Evolutionary conservation across 306 rosid genomes (phyloP).

Genomic region (Sechiopsis laciniata): DNA sequence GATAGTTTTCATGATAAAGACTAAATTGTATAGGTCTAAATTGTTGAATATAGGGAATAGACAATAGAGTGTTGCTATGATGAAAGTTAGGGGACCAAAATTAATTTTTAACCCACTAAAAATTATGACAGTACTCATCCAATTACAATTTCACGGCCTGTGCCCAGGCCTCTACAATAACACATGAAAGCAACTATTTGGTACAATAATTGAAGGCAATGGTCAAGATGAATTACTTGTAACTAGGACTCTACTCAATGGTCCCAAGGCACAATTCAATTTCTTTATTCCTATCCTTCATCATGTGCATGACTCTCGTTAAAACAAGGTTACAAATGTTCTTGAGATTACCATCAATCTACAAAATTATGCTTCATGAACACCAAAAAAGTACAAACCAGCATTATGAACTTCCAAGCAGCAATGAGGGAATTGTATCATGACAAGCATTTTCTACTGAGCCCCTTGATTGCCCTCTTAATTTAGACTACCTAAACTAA

Average conservation of each 20-base stretch:
- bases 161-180: not conserved
- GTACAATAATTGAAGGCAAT: not conserved
- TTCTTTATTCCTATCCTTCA: not conserved
- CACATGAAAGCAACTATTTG: not conserved
- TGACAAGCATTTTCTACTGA: not conserved
- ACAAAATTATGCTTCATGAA: not conserved
- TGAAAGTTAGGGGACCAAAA: too few relatives aligned
- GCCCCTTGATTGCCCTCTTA: not conserved
- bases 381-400: not conserved
- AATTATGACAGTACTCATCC: not conserved
- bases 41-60: too few relatives aligned
- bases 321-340: not conserved
- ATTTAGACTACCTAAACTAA: not conserved
- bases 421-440: not conserved
- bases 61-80: too few relatives aligned
- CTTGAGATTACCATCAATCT: too few relatives aligned
- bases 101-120: not conserved
- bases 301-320: not conserved
- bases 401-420: not conserved
- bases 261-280: not conserved
- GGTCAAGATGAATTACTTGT: not conserved
- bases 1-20: too few relatives aligned
- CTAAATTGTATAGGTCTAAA: too few relatives aligned
- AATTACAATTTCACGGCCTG: not conserved
- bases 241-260: not conserved